Conservation (phyloP, 2,329 filamentous ascomycete genomes). For the Lecanicillium sp. region DNA sequence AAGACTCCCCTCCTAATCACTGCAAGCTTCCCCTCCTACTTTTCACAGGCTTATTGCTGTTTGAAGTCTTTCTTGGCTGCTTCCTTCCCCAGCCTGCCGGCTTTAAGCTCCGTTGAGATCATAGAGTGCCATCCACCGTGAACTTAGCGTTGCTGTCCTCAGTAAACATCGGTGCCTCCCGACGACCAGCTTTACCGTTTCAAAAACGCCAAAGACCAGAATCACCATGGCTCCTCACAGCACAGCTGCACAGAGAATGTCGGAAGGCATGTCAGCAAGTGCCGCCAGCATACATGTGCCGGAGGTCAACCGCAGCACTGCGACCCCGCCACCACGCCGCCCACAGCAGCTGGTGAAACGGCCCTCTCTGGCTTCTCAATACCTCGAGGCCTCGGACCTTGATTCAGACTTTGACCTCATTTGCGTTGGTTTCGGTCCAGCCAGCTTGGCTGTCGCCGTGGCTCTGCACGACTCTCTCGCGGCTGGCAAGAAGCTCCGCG, state of each 20-base stretch:
- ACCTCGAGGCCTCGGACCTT: slow-evolving; percentile 42
- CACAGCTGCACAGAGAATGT: slow-evolving; percentile 1
- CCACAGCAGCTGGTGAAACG: not conserved
- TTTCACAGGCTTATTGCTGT: no score
- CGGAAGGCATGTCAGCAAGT: not conserved
- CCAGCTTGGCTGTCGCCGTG: slow-evolving; percentile 80
- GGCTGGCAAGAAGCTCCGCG: slow-evolving; percentile 32
- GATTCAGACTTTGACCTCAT: slow-evolving; percentile 74
- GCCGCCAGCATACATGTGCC: not conserved
- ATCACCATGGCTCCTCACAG: slow-evolving; percentile 4
- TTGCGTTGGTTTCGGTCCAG: slow-evolving; percentile 89
- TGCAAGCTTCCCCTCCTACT: no score
- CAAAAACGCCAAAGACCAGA: no score
- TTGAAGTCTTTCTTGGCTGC: no score
- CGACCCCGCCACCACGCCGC: not conserved
- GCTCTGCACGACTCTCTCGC: slow-evolving; percentile 76
- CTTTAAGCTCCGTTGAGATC: no score
- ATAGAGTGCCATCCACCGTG: no score
- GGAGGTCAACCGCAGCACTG: no score
- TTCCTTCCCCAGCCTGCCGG: no score
- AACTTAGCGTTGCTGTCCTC: no score
- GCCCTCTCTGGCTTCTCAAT: slow-evolving; percentile 11
- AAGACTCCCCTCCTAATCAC: no score
- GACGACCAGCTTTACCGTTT: no score
- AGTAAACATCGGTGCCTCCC: no score